A percentile compares a stretch with the other conserved stretches of the same genome.
Evolutionary conservation across 768 basidiomycete genomes (phyloP).

Genomic region (Rhizopogon vinicolor): DNA sequence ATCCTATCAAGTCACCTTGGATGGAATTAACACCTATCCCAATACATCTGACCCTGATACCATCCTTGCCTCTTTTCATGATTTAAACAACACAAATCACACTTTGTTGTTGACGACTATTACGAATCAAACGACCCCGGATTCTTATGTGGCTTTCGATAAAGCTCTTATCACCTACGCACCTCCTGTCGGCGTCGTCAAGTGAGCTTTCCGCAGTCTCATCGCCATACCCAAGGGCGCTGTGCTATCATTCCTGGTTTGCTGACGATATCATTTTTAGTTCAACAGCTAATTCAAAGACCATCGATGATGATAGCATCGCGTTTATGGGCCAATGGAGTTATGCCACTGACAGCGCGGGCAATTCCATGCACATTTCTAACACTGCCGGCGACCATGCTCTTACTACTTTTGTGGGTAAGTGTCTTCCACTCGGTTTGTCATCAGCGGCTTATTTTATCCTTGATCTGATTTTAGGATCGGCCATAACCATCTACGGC

Average conservation of each 20-base stretch:
- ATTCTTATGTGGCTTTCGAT: slow-evolving; percentile 50
- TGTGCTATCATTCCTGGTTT: slow-evolving; percentile 3
- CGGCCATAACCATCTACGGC: slow-evolving; percentile 57
- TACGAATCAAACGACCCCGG: slow-evolving; percentile 23
- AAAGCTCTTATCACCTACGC: slow-evolving; percentile 45
- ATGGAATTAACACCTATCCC: slow-evolving; percentile 33
- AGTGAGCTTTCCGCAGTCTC: slow-evolving; percentile 25
- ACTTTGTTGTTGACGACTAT: slow-evolving; percentile 50
- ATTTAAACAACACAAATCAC: slow-evolving; percentile 47
- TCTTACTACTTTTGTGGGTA: slow-evolving; percentile 42
- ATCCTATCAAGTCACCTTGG: slow-evolving; percentile 46
- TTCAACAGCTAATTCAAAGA: slow-evolving; percentile 29
- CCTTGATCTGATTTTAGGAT: slow-evolving; percentile 37
- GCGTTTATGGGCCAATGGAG: slow-evolving; percentile 57
- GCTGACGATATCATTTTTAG: slow-evolving; percentile 24
- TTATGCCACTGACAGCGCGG: slow-evolving; percentile 27
- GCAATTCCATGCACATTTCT: slow-evolving; percentile 27
- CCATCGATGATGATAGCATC: slow-evolving; percentile 37
- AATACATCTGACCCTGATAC: slow-evolving; percentile 23
- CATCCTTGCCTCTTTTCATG: slow-evolving; percentile 45
- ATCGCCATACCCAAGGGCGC: not conserved
- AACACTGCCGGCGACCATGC: slow-evolving; percentile 42
- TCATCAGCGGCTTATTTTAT: not conserved
- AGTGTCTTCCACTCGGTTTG: slow-evolving; percentile 13
- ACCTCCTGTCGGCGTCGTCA: slow-evolving; percentile 24